These are phyloP conservation scores for Cryptosporidium bovis DNA, from an alignment of 169 alveolate genomes.

Conservation along the genomic window DNA sequence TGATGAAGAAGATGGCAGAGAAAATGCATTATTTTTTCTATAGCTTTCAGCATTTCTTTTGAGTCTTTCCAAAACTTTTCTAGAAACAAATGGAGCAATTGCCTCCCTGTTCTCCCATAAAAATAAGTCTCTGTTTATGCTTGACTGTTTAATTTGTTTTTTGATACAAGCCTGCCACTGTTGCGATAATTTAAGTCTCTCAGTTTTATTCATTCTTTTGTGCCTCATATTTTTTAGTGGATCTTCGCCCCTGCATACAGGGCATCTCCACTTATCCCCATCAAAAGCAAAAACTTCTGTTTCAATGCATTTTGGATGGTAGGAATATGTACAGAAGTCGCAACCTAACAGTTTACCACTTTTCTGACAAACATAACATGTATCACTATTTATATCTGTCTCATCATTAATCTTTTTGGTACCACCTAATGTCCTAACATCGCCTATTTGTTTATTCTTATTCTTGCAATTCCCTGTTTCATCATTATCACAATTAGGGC, in stretches of 20 bases:
- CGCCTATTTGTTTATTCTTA: slow-evolving; percentile 83
- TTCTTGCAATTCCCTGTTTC: slow-evolving; percentile 80
- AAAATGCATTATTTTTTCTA: slow-evolving; percentile 29
- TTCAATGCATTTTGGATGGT: slow-evolving; percentile 89
- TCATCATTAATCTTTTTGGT: slow-evolving; percentile 79
- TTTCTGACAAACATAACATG: slow-evolving; percentile 90
- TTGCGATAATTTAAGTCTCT: slow-evolving; percentile 84
- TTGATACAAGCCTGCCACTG: slow-evolving; percentile 84
- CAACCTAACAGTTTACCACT: slow-evolving; percentile 90
- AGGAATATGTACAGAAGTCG: slow-evolving; percentile 90
- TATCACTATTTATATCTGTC: slow-evolving; percentile 85
- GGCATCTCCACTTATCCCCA: slow-evolving; percentile 92
- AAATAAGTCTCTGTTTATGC: slow-evolving; percentile 84
- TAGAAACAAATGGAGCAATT: slow-evolving; percentile 85
- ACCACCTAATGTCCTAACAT: slow-evolving; percentile 81
- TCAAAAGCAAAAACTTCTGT: slow-evolving; percentile 80
- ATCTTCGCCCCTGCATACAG: slow-evolving; percentile 90
- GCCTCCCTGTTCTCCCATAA: slow-evolving; percentile 85
- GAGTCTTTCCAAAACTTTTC: slow-evolving; percentile 80
- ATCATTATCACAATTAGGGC: slow-evolving; percentile 83
- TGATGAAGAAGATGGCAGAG: neutral
- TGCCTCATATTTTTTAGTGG: slow-evolving; percentile 89
- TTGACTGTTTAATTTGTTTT: slow-evolving; percentile 83
- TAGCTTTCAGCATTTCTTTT: slow-evolving; percentile 77
- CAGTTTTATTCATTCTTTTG: slow-evolving; percentile 88